Conservation (phyloP, 2,329 filamentous ascomycete species). For the Colletotrichum truncatum region DNA sequence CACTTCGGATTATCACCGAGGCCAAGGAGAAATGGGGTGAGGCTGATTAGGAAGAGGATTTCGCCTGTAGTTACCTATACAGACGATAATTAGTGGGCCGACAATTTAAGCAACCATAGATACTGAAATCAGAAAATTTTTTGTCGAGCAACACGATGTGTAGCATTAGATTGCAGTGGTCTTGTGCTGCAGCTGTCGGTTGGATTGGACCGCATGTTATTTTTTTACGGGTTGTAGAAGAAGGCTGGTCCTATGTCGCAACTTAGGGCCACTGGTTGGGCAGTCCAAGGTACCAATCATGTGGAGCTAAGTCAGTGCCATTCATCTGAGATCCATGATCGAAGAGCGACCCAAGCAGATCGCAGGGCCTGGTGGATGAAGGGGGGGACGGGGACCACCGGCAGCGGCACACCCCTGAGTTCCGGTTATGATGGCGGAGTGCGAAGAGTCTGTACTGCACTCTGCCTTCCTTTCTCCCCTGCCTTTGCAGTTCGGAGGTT, state of each 20-base stretch:
- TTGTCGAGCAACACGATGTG: not conserved
- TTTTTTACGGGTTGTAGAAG: not conserved
- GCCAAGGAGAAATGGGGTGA: not conserved
- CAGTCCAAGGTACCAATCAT: not conserved
- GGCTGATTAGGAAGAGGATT: not conserved
- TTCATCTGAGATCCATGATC: slow-evolving; percentile 27
- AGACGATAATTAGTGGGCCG: not conserved
- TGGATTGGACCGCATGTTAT: slow-evolving; percentile 1
- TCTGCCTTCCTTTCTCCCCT: slow-evolving; percentile 13
- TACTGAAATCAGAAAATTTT: not conserved
- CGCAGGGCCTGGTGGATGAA: slow-evolving; percentile 8
- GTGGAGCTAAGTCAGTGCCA: slow-evolving; percentile 9
- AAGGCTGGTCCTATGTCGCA: not conserved
- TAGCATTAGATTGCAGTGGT: slow-evolving; percentile 2
- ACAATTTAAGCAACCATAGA: not conserved
- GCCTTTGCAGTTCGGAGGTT: slow-evolving; percentile 16
- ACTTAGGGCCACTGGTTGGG: not conserved
- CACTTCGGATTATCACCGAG: slow-evolving; percentile 5
- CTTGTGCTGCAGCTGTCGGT: slow-evolving; percentile 18
- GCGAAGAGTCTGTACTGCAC: not conserved
- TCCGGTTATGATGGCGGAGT: slow-evolving; percentile 8
- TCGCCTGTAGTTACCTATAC: slow-evolving; percentile 11
- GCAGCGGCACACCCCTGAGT: slow-evolving; percentile 9
- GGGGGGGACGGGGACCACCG: slow-evolving; percentile 20
- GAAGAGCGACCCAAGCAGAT: slow-evolving; percentile 15